Evolutionary conservation across 2,329 filamentous ascomycete species (phyloP).

Genomic region (Colletotrichum plurivorum): DNA sequence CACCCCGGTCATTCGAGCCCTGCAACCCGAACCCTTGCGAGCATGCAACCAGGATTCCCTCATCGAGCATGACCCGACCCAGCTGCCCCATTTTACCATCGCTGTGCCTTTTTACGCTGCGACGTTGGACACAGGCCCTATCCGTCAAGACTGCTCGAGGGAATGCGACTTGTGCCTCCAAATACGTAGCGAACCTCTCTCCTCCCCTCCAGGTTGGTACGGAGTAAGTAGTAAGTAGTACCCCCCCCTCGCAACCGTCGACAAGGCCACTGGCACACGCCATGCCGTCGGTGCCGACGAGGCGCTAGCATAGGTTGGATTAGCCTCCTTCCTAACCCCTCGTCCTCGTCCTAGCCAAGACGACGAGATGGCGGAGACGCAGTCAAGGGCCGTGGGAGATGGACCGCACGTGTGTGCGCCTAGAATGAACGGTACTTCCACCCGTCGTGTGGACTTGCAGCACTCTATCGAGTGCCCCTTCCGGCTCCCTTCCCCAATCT

Average conservation of each 20-base stretch:
- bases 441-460: constrained; percentile 40
- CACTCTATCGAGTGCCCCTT: constrained; percentile 43
- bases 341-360: constrained; percentile 28
- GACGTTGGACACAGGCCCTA: constrained; percentile 34
- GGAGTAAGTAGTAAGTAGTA: too few species aligned
- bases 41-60: constrained; percentile 39
- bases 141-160: constrained; percentile 33
- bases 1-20: constrained; percentile 15
- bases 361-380: constrained; percentile 34
- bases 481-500: constrained; percentile 42
- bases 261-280: constrained; percentile 33
- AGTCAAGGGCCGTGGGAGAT: constrained; percentile 32
- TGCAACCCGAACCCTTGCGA: constrained; percentile 31
- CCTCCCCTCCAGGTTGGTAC: background rate
- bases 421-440: constrained; percentile 43
- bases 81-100: constrained; percentile 35
- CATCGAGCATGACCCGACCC: constrained; percentile 37
- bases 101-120: constrained; percentile 40
- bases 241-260: constrained; percentile 24
- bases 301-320: constrained; percentile 25
- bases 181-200: constrained; percentile 18
- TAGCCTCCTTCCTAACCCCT: constrained; percentile 29
- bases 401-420: constrained; percentile 41
- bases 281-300: constrained; percentile 40
- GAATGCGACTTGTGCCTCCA: constrained; percentile 35